Percentiles rank a stretch among this genome's conserved stretches.
phyloP scores from a whole-genome alignment of 2,329 filamentous ascomycete genomes.

The Helminthosporium solani region DNA sequence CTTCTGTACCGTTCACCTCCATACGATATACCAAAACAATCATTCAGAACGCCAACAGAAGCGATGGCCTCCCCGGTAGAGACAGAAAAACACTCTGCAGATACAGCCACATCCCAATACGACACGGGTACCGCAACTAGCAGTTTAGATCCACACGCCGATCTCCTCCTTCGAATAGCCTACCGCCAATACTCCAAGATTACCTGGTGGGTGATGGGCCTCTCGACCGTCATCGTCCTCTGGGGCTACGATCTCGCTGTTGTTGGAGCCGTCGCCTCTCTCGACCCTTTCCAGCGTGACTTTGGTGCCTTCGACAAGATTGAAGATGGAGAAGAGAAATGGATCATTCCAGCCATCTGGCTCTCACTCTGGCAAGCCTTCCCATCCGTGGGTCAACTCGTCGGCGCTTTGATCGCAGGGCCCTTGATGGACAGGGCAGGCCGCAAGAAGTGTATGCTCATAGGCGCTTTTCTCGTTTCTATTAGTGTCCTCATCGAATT shows the following conservation, averaged over 20 bases:
- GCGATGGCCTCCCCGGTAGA: too few species aligned
- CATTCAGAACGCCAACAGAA: neutral
- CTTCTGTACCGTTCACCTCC: neutral
- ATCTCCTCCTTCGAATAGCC: constrained; percentile 4
- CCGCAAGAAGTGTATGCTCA: constrained; percentile 38
- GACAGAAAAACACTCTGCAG: too few species aligned
- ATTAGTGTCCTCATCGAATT: constrained; percentile 42
- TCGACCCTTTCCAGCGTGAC: constrained; percentile 55
- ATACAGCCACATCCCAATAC: neutral
- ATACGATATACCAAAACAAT: neutral
- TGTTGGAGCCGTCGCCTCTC: constrained; percentile 59
- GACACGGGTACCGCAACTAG: neutral
- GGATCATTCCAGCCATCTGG: constrained; percentile 46
- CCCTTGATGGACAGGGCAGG: constrained; percentile 45
- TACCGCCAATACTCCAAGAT: constrained; percentile 10
- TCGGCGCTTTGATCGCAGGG: constrained; percentile 43
- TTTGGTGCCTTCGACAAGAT: constrained; percentile 45
- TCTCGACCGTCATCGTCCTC: constrained; percentile 12
- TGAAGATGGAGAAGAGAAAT: constrained; percentile 7
- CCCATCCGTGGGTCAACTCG: constrained; percentile 41
- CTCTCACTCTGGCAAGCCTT: constrained; percentile 49
- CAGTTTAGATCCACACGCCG: constrained; percentile 1
- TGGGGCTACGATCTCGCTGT: constrained; percentile 32
- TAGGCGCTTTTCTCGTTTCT: constrained; percentile 42
- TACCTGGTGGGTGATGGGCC: constrained; percentile 7